Evolutionary conservation across 768 basidiomycete species (phyloP).

Genomic region (Ramaria rubella): DNA sequence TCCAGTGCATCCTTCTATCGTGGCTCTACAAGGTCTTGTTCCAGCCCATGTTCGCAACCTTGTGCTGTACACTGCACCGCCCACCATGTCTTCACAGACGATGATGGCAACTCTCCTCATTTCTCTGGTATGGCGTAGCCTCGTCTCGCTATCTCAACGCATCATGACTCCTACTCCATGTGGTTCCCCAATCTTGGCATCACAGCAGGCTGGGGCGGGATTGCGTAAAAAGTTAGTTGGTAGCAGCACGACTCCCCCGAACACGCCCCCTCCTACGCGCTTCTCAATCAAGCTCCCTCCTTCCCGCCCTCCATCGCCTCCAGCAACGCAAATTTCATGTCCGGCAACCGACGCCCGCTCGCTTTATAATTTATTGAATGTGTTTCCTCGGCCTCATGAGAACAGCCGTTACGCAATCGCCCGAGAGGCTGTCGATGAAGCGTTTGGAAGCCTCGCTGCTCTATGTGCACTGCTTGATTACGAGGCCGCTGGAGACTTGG

Average conservation of each 20-base stretch:
- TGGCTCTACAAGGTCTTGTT: conserved; percentile 48
- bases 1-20: conserved; percentile 50
- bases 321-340: conserved; percentile 29
- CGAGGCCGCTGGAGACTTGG: conserved; percentile 22
- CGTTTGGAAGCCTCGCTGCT: conserved; percentile 56
- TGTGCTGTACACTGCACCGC: conserved; percentile 46
- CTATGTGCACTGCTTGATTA: conserved; percentile 49
- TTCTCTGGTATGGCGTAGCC: conserved; percentile 64
- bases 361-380: conserved; percentile 52
- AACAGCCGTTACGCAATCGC: conserved; percentile 43
- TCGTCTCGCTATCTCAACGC: conserved; percentile 68
- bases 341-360: conserved; percentile 53
- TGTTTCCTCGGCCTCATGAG: conserved; percentile 57
- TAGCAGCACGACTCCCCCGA: conserved; percentile 43
- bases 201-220: neutral
- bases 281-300: conserved; percentile 62
- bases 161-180: conserved; percentile 33
- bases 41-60: conserved; percentile 58
- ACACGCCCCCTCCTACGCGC: conserved; percentile 49
- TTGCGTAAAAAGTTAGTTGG: conserved; percentile 35
- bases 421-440: conserved; percentile 78
- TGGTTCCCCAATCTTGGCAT: neutral
- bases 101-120: conserved; percentile 66
- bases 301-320: conserved; percentile 55
- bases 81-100: conserved; percentile 42